Conservation (phyloP, 139 green algal species). For the Pseudopediastrum boryanum region DNA sequence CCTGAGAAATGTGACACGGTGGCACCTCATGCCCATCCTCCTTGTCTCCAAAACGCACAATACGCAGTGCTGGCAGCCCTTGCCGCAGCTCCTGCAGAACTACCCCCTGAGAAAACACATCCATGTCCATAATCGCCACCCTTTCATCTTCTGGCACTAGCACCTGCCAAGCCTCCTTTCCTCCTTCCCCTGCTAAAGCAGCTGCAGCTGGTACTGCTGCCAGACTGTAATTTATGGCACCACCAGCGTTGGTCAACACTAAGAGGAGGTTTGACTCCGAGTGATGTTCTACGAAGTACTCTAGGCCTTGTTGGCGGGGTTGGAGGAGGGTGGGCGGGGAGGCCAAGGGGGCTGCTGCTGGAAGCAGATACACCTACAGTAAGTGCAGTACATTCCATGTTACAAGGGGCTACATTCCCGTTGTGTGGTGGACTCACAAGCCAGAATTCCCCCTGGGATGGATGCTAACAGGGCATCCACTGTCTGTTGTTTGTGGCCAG, state of each 20-base stretch:
- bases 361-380: slow-evolving; percentile 63
- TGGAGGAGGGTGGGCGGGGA: slow-evolving; percentile 44
- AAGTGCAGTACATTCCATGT: background rate
- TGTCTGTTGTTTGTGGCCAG: too few species aligned
- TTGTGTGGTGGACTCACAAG: too few species aligned
- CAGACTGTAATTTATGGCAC: background rate
- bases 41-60: slow-evolving; percentile 3
- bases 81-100: slow-evolving; percentile 54
- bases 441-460: too few species aligned
- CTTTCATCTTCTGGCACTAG: slow-evolving; percentile 39
- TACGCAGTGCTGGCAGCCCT: slow-evolving; percentile 28
- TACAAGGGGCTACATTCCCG: too few species aligned
- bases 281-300: slow-evolving; percentile 87
- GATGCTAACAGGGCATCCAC: too few species aligned
- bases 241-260: slow-evolving; percentile 46
- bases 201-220: slow-evolving; percentile 6
- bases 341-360: background rate
- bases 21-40: too few species aligned
- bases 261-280: slow-evolving; percentile 28
- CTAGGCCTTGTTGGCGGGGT: slow-evolving; percentile 46
- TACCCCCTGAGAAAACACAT: slow-evolving; percentile 51
- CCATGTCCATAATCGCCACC: slow-evolving; percentile 61
- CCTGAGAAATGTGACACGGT: too few species aligned
- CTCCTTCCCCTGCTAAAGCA: background rate
- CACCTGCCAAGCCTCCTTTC: slow-evolving; percentile 38